phyloP scores from a whole-genome alignment of 164 flowering plant species.

The Kalanchoe fedtschenkoi region DNA sequence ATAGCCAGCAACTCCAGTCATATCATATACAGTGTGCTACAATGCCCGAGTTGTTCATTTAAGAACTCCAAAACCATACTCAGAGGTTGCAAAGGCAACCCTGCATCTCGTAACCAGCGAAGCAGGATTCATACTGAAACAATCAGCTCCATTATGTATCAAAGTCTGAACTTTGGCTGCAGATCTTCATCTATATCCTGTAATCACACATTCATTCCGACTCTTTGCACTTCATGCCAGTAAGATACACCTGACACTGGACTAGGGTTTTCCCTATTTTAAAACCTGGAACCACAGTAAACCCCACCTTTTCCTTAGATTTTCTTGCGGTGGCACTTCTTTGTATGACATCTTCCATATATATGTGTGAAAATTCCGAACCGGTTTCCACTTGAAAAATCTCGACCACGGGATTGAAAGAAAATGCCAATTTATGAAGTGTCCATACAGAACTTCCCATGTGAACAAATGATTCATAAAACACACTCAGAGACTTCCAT shows the following conservation, averaged over 20 bases:
- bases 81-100: not conserved
- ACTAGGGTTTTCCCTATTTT: slow-evolving; percentile 65
- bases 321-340: slow-evolving; percentile 16
- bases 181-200: too few relatives aligned
- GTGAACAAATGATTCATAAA: slow-evolving; percentile 63
- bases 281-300: slow-evolving; percentile 88
- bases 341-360: slow-evolving; percentile 65
- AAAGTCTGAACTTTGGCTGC: too few relatives aligned
- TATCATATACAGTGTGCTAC: not conserved
- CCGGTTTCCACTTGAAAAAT: slow-evolving; percentile 83
- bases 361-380: slow-evolving; percentile 65
- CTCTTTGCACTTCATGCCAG: slow-evolving; percentile 19
- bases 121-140: too few relatives aligned
- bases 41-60: not conserved
- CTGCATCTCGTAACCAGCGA: not conserved
- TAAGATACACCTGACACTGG: slow-evolving; percentile 78
- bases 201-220: slow-evolving; percentile 4
- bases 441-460: slow-evolving; percentile 88
- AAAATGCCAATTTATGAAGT: slow-evolving; percentile 73
- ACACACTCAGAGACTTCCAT: slow-evolving; percentile 54
- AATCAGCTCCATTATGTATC: too few relatives aligned
- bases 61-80: not conserved
- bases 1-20: too few relatives aligned
- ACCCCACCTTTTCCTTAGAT: slow-evolving; percentile 54
- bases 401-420: slow-evolving; percentile 64